These are phyloP conservation scores for Chenopodium suecicum DNA, from an alignment of 148 eudicot genomes.

Conservation along the genomic window DNA sequence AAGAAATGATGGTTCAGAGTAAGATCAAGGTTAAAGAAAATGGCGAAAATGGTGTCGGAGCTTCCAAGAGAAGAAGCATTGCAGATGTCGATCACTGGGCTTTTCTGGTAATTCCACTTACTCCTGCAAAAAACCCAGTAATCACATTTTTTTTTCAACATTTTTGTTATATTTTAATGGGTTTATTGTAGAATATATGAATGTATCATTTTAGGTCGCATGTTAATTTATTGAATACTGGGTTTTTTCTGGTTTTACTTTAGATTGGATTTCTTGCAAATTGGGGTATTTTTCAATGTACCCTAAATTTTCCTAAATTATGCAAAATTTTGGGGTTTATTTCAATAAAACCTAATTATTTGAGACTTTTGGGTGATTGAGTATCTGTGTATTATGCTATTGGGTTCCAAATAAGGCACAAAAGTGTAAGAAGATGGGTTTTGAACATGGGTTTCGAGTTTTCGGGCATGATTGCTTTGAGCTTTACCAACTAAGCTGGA, in stretches of 20 bases:
- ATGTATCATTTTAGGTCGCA: not conserved
- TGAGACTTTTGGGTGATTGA: not conserved
- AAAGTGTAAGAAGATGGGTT: not conserved
- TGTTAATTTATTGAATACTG: not conserved
- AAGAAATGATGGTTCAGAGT: slow-evolving; percentile 22
- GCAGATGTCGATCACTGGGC: slow-evolving; percentile 44
- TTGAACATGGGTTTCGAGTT: not conserved
- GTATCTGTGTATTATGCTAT: not conserved
- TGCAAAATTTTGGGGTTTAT: not conserved
- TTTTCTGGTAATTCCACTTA: slow-evolving; percentile 43
- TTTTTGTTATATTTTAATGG: not conserved
- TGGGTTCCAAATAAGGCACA: not conserved
- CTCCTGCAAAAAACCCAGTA: no score
- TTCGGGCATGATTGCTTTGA: no score
- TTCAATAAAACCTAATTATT: not conserved
- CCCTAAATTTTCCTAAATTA: no score
- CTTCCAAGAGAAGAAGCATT: slow-evolving; percentile 19
- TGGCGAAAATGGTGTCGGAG: slow-evolving; percentile 30
- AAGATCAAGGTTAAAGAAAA: slow-evolving; percentile 32
- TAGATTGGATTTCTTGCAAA: not conserved
- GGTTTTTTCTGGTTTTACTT: not conserved
- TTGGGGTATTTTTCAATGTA: not conserved
- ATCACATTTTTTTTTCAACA: no score
- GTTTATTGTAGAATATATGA: not conserved
- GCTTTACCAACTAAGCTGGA: not conserved